Percentiles rank a stretch among this genome's conserved stretches.
Conservation (phyloP, 1,284 basidiomycete genomes). For the Termitomyces sp. region DNA sequence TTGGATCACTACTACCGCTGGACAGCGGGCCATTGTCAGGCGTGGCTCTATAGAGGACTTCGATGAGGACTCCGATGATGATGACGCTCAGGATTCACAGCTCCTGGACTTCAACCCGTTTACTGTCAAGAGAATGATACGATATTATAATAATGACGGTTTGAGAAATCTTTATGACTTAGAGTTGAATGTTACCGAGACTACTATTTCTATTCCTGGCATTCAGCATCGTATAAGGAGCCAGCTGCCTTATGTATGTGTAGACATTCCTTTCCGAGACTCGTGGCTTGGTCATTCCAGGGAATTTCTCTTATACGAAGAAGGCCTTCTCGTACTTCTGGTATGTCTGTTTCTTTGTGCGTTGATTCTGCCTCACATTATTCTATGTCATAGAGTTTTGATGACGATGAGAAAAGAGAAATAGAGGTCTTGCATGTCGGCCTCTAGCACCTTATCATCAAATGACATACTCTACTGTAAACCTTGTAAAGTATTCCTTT, state of each 20-base stretch:
- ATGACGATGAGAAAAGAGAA: slow-evolving; percentile 40
- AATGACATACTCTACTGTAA: not conserved
- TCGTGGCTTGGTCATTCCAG: not conserved
- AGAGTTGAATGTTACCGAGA: not conserved
- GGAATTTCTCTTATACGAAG: slow-evolving; percentile 1
- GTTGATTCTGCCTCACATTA: not conserved
- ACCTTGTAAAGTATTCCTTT: not conserved
- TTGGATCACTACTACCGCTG: slow-evolving; percentile 47
- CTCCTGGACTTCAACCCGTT: slow-evolving; percentile 10
- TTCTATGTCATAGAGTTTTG: slow-evolving; percentile 31
- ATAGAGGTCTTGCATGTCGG: slow-evolving; percentile 22
- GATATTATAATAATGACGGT: too few species aligned
- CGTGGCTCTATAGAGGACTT: not conserved
- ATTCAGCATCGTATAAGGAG: not conserved
- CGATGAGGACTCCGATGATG: not conserved
- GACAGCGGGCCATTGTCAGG: slow-evolving; percentile 37
- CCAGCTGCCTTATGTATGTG: not conserved
- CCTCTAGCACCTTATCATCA: not conserved
- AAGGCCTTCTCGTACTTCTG: not conserved
- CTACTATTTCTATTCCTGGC: not conserved
- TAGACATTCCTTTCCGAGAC: not conserved
- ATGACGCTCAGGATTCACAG: not conserved
- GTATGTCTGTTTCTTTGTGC: not conserved
- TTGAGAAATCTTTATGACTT: not conserved
- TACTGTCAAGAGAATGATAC: not conserved